Percentiles rank a stretch among this genome's conserved stretches.
phyloP scores from a whole-genome alignment of 1,284 basidiomycete genomes.

The Moniliophthora roreri region DNA sequence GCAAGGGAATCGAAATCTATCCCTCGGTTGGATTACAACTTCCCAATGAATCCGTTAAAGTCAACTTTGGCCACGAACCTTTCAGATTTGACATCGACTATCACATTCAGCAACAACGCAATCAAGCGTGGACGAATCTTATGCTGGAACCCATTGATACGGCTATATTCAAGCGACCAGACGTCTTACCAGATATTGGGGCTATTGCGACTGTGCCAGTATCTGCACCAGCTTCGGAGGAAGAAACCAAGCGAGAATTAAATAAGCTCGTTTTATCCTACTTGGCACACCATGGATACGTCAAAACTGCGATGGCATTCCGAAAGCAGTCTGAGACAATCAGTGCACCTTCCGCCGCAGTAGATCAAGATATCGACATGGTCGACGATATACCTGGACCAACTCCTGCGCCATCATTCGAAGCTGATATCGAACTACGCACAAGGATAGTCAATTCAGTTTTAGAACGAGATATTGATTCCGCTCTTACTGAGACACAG shows the following conservation, averaged over 20 bases:
- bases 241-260: conserved; percentile 44
- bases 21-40: conserved; percentile 89
- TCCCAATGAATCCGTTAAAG: conserved; percentile 66
- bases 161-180: conserved; percentile 24
- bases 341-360: neutral
- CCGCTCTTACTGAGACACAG: conserved; percentile 56
- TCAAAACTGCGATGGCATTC: conserved; percentile 65
- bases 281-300: conserved; percentile 79
- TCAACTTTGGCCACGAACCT: conserved; percentile 84
- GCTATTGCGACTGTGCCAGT: no score
- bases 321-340: conserved; percentile 40
- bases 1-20: conserved; percentile 64
- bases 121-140: conserved; percentile 63
- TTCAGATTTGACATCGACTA: conserved; percentile 89
- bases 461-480: conserved; percentile 68
- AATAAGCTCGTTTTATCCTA: conserved; percentile 78
- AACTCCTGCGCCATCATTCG: conserved; percentile 13
- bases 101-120: conserved; percentile 68
- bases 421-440: conserved; percentile 60
- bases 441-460: conserved; percentile 70
- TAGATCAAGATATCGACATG: conserved; percentile 46
- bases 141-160: conserved; percentile 49
- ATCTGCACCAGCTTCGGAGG: conserved; percentile 26
- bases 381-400: conserved; percentile 33
- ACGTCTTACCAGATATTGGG: neutral